phyloP scores from a whole-genome alignment of 2,329 filamentous ascomycete genomes.

The Endocalyx cinctus region DNA sequence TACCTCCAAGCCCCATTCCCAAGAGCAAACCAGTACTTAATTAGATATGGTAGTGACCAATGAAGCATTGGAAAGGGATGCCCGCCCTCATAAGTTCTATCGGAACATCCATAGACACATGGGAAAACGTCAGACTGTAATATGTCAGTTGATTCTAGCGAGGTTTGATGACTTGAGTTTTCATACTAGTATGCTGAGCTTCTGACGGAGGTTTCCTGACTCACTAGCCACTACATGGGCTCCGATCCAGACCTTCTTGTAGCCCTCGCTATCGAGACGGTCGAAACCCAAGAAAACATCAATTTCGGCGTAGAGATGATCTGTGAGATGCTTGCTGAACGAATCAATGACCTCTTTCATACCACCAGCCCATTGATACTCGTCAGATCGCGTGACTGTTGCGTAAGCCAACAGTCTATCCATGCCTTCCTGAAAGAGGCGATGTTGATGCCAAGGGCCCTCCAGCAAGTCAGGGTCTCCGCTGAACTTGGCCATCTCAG shows the following conservation, averaged over 20 bases:
- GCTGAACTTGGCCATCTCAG: slow-evolving; percentile 25
- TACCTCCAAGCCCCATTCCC: slow-evolving; percentile 24
- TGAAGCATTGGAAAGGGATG: slow-evolving; percentile 19
- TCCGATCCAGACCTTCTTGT: slow-evolving; percentile 12
- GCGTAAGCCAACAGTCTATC: slow-evolving; percentile 22
- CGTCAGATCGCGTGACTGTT: slow-evolving; percentile 15
- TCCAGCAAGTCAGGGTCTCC: slow-evolving; percentile 27
- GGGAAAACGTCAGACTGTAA: slow-evolving; percentile 17
- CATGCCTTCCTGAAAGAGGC: slow-evolving; percentile 25
- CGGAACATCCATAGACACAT: slow-evolving; percentile 15
- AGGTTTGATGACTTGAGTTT: neutral
- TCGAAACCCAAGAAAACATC: slow-evolving; percentile 18
- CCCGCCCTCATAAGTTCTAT: slow-evolving; percentile 22
- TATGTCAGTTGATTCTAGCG: neutral
- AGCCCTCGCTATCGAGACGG: slow-evolving; percentile 13
- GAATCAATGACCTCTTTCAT: slow-evolving; percentile 23
- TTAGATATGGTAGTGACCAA: slow-evolving; percentile 15
- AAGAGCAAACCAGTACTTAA: slow-evolving; percentile 19
- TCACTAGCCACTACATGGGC: slow-evolving; percentile 12
- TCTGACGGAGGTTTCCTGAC: slow-evolving; percentile 7
- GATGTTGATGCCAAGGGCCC: slow-evolving; percentile 28
- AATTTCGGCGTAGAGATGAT: slow-evolving; percentile 26
- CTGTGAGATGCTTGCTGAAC: slow-evolving; percentile 16
- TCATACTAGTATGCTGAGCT: slow-evolving; percentile 11
- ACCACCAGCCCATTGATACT: slow-evolving; percentile 16